Evolutionary conservation across 306 rosid species (phyloP).

Genomic region (Luffa aegyptiaca): DNA sequence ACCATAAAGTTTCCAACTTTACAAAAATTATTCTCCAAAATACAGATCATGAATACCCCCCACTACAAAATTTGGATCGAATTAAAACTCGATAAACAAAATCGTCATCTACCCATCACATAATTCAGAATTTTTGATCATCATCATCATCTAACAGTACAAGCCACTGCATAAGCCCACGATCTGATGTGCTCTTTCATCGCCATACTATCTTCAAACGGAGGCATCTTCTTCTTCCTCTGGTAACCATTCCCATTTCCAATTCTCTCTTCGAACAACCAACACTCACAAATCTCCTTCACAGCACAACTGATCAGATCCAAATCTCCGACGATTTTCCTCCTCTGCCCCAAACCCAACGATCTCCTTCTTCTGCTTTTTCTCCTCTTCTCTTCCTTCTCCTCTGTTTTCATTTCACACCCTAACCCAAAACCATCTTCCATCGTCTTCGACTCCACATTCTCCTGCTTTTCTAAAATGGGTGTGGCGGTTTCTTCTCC

Average conservation of each 20-base stretch:
- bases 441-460: background rate
- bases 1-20: background rate
- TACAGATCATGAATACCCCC: background rate
- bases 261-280: slow-evolving; percentile 3
- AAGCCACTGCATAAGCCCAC: slow-evolving; percentile 73
- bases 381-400: background rate
- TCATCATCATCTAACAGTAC: slow-evolving; percentile 28
- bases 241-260: background rate
- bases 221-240: slow-evolving; percentile 20
- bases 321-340: slow-evolving; percentile 20
- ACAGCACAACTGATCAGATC: slow-evolving; percentile 14
- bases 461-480: background rate
- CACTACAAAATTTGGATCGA: background rate
- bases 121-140: too few relatives aligned
- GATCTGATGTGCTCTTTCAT: slow-evolving; percentile 67
- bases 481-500: background rate
- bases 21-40: background rate
- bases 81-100: background rate
- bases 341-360: background rate
- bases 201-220: slow-evolving; percentile 36
- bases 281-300: slow-evolving; percentile 9
- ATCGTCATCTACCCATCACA: background rate
- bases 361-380: background rate
- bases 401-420: background rate
- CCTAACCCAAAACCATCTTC: background rate